phyloP scores from a whole-genome alignment of 2,329 filamentous ascomycete genomes.

The Hortaea werneckii region DNA sequence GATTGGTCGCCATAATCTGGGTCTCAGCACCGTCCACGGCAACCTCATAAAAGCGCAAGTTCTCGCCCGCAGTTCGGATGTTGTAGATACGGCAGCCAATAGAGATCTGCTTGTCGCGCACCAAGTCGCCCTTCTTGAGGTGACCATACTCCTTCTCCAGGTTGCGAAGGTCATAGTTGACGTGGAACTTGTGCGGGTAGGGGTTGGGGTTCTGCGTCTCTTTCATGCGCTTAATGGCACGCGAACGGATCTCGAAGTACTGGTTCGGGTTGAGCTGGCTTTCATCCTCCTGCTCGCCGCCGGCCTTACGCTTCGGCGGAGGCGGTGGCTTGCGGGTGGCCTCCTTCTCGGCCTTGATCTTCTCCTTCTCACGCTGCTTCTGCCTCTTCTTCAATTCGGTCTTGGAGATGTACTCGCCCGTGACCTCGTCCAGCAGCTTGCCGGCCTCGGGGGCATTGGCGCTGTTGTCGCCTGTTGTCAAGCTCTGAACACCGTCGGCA shows the following conservation, averaged over 20 bases:
- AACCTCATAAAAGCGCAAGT: conserved; percentile 87
- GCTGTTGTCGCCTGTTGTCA: conserved; percentile 24
- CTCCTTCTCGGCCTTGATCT: conserved; percentile 80
- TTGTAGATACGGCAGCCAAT: conserved; percentile 84
- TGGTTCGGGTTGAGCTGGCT: conserved; percentile 67
- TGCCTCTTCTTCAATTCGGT: conserved; percentile 75
- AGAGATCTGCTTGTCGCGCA: conserved; percentile 63
- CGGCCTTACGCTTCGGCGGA: conserved; percentile 50
- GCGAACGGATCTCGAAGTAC: conserved; percentile 95
- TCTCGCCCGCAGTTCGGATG: conserved; percentile 69
- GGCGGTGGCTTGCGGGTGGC: conserved; percentile 51
- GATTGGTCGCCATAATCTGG: conserved; percentile 85
- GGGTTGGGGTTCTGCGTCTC: conserved; percentile 66
- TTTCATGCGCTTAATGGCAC: conserved; percentile 66
- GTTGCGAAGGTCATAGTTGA: conserved; percentile 70
- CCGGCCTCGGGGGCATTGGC: conserved; percentile 18
- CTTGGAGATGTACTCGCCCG: conserved; percentile 65
- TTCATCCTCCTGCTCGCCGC: conserved; percentile 54
- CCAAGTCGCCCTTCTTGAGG: conserved; percentile 79
- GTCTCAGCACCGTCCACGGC: conserved; percentile 65
- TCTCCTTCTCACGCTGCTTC: conserved; percentile 80
- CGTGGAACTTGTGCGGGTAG: conserved; percentile 90
- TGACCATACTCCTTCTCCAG: conserved; percentile 69
- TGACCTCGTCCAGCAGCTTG: conserved; percentile 85
- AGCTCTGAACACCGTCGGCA: conserved; percentile 23